phyloP scores from a whole-genome alignment of 371 early-diverging fungal species.

The Rhizomucor miehei region DNA sequence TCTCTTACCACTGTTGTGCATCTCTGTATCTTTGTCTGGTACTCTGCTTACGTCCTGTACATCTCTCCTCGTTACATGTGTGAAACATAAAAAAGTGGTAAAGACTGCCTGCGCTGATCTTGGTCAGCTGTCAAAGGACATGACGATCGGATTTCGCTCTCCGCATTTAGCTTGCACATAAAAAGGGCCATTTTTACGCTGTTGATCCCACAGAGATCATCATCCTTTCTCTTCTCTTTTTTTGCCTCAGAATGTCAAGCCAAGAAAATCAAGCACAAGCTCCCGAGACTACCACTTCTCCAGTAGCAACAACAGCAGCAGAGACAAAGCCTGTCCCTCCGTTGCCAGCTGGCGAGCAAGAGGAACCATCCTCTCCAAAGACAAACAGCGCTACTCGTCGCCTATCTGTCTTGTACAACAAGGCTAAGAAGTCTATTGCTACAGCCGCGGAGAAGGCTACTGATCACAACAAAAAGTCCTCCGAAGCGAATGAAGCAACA shows the following conservation, averaged over 20 bases:
- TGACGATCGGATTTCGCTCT: background rate
- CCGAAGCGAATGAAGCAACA: conserved; percentile 1
- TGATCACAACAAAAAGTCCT: conserved; percentile 5
- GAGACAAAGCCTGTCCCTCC: conserved; percentile 17
- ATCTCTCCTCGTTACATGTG: too few species aligned
- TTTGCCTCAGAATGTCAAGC: background rate
- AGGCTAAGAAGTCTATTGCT: conserved; percentile 17
- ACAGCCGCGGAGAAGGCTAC: conserved; percentile 10
- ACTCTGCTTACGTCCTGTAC: too few species aligned
- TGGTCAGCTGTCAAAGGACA: background rate
- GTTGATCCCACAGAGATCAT: background rate
- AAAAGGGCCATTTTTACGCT: background rate
- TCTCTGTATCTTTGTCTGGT: too few species aligned
- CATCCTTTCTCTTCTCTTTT: background rate
- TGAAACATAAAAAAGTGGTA: too few species aligned
- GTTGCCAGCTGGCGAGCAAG: conserved; percentile 6
- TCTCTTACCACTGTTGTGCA: too few species aligned
- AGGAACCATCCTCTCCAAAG: background rate
- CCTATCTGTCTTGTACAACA: conserved; percentile 13
- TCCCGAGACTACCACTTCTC: background rate
- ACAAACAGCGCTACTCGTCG: conserved; percentile 13
- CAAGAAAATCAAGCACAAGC: background rate
- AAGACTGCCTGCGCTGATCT: background rate
- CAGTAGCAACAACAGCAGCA: conserved; percentile 2
- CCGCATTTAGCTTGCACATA: background rate